Evolutionary conservation across 139 green algal species (phyloP).

Genomic region (Trebouxia sp.): DNA sequence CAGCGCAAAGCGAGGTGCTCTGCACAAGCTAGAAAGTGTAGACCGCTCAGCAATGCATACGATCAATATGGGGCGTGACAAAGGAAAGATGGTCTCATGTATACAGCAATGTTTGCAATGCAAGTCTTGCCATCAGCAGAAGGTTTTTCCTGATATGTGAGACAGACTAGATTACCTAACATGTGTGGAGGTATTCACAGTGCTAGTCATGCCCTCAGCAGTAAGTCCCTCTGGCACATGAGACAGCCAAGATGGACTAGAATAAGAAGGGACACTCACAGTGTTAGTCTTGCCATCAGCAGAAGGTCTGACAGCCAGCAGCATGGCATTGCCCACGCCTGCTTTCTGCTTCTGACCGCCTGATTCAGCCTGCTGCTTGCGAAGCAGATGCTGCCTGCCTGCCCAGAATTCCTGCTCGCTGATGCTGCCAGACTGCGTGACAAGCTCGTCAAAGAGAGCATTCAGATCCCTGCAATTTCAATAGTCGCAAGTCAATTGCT

Average conservation of each 20-base stretch:
- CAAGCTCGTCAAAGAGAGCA: constrained; percentile 49
- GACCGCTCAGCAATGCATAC: no score
- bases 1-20: no score
- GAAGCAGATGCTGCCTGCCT: constrained; percentile 32
- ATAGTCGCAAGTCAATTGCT: no score
- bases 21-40: background rate
- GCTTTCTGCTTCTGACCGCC: constrained; percentile 31
- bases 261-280: no score
- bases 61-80: no score
- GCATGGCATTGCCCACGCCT: constrained; percentile 50
- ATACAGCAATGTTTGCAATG: no score
- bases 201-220: background rate
- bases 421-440: constrained; percentile 44
- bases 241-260: no score
- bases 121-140: no score
- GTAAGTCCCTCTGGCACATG: background rate
- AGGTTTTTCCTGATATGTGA: background rate
- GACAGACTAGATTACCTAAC: background rate
- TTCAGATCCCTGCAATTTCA: constrained; percentile 49
- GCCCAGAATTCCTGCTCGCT: constrained; percentile 57
- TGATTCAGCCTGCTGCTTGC: background rate
- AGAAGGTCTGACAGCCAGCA: constrained; percentile 35
- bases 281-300: constrained; percentile 46
- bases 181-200: background rate
- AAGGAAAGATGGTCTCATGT: no score